These are phyloP conservation scores for Bolboschoenus planiculmis DNA, from an alignment of 176 grass and related monocot species.

Conservation along the genomic window DNA sequence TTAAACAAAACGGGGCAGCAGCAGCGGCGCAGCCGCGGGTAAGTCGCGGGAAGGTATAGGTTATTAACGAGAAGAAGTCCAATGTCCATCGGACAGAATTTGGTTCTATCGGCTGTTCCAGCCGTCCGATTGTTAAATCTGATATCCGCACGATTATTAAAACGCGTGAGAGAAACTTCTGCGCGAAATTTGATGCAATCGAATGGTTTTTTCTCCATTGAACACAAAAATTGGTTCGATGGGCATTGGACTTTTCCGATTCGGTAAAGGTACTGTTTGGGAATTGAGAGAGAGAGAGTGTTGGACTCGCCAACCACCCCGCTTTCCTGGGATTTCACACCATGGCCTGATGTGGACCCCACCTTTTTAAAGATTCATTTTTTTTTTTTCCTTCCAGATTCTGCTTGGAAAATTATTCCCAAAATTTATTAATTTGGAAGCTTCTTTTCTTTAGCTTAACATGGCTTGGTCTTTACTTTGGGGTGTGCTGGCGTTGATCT, in stretches of 20 bases:
- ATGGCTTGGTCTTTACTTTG: background rate
- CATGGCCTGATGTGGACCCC: background rate
- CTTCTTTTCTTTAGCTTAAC: background rate
- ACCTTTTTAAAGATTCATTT: background rate
- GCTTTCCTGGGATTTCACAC: background rate
- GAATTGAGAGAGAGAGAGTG: background rate
- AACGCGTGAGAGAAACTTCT: too few relatives aligned
- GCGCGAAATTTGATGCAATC: too few relatives aligned
- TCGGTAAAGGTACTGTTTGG: too few relatives aligned
- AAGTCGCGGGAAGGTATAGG: background rate
- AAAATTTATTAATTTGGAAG: background rate
- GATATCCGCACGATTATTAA: too few relatives aligned
- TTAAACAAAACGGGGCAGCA: background rate
- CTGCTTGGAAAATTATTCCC: background rate
- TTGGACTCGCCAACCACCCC: background rate
- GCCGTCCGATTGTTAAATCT: too few relatives aligned
- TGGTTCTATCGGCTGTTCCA: too few relatives aligned
- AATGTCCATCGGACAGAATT: too few relatives aligned
- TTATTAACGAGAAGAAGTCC: too few relatives aligned
- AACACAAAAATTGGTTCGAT: too few relatives aligned
- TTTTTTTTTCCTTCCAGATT: background rate
- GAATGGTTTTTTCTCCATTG: too few relatives aligned
- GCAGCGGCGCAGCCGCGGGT: background rate
- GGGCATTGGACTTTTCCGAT: too few relatives aligned
- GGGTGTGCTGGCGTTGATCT: background rate